Base-by-base conservation (phyloP, 2,329 filamentous ascomycete species). In the Penicillium brevicompactum region DNA sequence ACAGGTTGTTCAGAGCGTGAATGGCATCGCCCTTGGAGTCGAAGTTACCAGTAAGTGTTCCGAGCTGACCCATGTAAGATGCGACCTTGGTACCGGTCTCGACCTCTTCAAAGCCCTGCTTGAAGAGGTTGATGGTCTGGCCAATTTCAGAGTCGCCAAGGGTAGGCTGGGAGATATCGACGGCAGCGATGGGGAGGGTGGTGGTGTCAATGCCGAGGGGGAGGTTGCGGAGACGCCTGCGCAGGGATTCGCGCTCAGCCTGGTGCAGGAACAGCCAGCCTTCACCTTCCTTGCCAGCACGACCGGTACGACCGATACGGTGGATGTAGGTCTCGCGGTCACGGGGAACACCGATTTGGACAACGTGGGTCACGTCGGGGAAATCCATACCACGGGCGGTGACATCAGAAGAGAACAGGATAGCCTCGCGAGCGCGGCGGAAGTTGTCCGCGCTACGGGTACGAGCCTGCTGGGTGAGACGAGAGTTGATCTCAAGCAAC, bases 341-440 rank as follows among this genome's bases (percentile, higher is more conserved):
- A 4, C 79, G 76, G 1, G 89, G 87, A 4, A 83, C 66, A 59
- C 89, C 87, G 14, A 90, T 68, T 66, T 92, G 89, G 55, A 92
- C 86, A 58, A 92, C 89, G 66, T 91, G 88, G n/a, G 87, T 89
- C 21, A 92, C 89, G 50, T 85, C 80, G 27, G 89, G 89, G 75
- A 92, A 92, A 70, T 93, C 90, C 87, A 93, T 91, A 62, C 90
- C 90, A 72, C 90, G 82, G 11, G 90, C 89, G 5, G 89, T 90
- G 31, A 93, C 89, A 71, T 93, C 90, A 2, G 89, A 90, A 2
- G 90, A 90, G 69, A 92, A 83, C 44, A 92, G 80, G 53, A 93
- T 80, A 37, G 81, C 91, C 31, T 81, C 82, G 27, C 75, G 69
- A n/a, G 84, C 75, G 13, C 66, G 68, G 44, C 90, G 87, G 84